Conservation (phyloP, 768 basidiomycete genomes). For the Pisolithus marmoratus region DNA sequence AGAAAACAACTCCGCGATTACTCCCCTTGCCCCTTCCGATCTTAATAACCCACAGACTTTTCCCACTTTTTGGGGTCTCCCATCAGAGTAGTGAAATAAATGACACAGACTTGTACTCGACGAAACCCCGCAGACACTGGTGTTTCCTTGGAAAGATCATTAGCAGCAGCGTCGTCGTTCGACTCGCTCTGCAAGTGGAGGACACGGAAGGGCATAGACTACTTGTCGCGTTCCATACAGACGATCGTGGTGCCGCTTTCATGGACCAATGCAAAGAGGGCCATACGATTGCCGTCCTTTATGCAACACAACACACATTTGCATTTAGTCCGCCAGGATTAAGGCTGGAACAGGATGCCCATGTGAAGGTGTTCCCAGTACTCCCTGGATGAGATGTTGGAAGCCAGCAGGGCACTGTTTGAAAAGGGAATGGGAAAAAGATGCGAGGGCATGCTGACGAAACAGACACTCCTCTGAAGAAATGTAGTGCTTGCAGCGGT, state of each 20-base stretch:
- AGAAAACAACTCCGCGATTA: constrained; percentile 12
- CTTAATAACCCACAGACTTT: constrained; percentile 21
- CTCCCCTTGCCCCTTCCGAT: constrained; percentile 16
- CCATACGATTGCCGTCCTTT: constrained; percentile 27
- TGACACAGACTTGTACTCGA: constrained; percentile 15
- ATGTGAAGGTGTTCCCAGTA: constrained; percentile 24
- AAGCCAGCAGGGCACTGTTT: constrained; percentile 16
- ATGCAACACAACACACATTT: constrained; percentile 24
- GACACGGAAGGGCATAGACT: constrained; percentile 20
- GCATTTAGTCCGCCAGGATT: constrained; percentile 26
- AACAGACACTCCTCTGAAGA: constrained; percentile 14
- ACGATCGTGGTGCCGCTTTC: constrained; percentile 23
- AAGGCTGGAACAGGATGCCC: constrained; percentile 19
- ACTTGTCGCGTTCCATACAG: constrained; percentile 26
- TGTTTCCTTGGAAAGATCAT: constrained; percentile 25
- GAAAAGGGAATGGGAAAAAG: constrained; percentile 13
- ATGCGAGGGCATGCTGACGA: constrained; percentile 21
- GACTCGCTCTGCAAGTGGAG: constrained; percentile 24
- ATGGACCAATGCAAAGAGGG: constrained; percentile 16
- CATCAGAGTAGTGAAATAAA: constrained; percentile 17
- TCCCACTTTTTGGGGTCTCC: constrained; percentile 18
- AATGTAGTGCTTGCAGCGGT: constrained; percentile 23
- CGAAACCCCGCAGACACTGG: constrained; percentile 25
- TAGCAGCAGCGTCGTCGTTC: constrained; percentile 20
- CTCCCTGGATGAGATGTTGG: constrained; percentile 21